Base-by-base conservation (phyloP, 2,329 filamentous ascomycete species). In the Trichoderma hamatum region DNA sequence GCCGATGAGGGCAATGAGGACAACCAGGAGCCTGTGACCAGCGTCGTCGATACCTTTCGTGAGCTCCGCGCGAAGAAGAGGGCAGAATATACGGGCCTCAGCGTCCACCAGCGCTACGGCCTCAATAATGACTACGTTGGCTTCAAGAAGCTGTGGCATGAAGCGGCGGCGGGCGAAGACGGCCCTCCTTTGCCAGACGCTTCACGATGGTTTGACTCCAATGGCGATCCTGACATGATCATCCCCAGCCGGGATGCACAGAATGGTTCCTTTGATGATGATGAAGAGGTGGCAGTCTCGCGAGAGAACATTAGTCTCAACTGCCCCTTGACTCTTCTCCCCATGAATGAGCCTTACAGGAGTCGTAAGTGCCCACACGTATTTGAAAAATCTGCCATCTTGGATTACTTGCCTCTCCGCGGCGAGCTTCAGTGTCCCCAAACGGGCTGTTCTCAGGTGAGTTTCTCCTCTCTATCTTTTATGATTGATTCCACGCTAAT, bases 201-300 rank as follows among this genome's bases (percentile, higher is more conserved):
- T 0, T 81, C 82, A 2, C 80, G 80, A 14, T 89, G 87, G 87
- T 89, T 89, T 72, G 79, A 82, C 56, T 71, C 77, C 21, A 77
- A 82, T 43, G 85, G 83, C 3, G 74, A 80, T 49, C 84, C 85
- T 3, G 78, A 81, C 52, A 78, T 81, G 76, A 72, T 70, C 43
- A 71, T 68, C 3, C 73, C 73, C 21, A 67, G 72, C 49, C 55
- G 56, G 16, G 62, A 39, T 30, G 69, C 55, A 24, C 68, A 68
- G 4, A 36, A 58, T 3, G 73, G 69, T 3, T 73, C 71, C 1
- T 79, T 73, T 1, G 80, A 73, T 3, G 82, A 79, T 3, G 89
- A 91, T 67, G 89, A 92, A 24, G 92, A 94, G 52, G 82, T 94
- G 28, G 85, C 90, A 1, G 85, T 94, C 34, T 85, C 87, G 32